Evolutionary conservation across 2,329 filamentous ascomycete genomes (phyloP).

Genomic region (Colletotrichum sp.): DNA sequence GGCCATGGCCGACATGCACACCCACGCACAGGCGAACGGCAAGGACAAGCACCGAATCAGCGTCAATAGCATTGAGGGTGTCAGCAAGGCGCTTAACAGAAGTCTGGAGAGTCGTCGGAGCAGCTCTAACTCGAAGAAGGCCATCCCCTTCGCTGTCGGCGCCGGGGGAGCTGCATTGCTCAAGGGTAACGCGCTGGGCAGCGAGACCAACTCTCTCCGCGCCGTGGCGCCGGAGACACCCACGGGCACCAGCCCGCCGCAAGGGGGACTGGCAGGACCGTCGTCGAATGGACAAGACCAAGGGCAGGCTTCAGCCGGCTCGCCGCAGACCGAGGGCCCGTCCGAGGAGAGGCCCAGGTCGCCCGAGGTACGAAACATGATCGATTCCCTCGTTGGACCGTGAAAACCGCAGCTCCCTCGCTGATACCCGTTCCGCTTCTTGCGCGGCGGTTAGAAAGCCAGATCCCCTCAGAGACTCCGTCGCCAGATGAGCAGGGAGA

Average conservation of each 20-base stretch:
- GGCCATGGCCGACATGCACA: constrained; percentile 75
- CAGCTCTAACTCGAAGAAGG: constrained; percentile 84
- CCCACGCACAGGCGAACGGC: constrained; percentile 45
- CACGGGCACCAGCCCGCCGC: constrained; percentile 44
- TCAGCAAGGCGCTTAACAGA: constrained; percentile 81
- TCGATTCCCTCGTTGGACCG: constrained; percentile 58
- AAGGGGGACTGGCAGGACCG: constrained; percentile 28
- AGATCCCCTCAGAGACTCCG: constrained; percentile 29
- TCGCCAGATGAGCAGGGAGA: constrained; percentile 42
- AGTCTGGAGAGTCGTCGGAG: constrained; percentile 91
- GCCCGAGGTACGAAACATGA: constrained; percentile 57
- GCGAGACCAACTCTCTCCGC: constrained; percentile 64
- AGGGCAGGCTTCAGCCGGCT: not conserved
- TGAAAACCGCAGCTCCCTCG: constrained; percentile 29
- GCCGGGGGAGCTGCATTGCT: constrained; percentile 36
- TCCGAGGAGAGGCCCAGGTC: constrained; percentile 12
- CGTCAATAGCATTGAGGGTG: constrained; percentile 69
- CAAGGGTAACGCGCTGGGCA: constrained; percentile 58
- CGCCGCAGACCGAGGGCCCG: constrained; percentile 2
- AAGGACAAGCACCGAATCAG: constrained; percentile 51
- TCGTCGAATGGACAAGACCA: constrained; percentile 7
- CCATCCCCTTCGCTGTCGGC: constrained; percentile 58
- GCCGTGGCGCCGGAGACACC: constrained; percentile 50
- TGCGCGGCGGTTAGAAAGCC: constrained; percentile 24
- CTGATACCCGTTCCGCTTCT: constrained; percentile 29